These are phyloP conservation scores for Hymenoscyphus fraxineus DNA, from an alignment of 2,329 filamentous ascomycete genomes.

Conservation along the genomic window DNA sequence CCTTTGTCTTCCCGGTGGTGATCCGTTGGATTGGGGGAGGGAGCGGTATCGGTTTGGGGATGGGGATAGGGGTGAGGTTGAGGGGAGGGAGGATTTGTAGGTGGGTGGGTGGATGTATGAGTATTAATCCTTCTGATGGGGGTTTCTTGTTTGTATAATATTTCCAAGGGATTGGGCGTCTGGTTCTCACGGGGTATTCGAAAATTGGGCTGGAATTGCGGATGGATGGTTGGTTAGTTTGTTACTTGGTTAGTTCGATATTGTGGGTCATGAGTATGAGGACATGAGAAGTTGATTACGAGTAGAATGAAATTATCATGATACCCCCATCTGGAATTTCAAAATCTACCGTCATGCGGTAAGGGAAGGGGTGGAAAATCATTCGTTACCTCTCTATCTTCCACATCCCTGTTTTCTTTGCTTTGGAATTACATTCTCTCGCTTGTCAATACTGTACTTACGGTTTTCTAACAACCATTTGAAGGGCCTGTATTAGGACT, in stretches of 20 bases:
- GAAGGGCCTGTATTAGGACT: no score
- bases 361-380: not conserved
- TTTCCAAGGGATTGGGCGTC: not conserved
- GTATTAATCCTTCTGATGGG: not conserved
- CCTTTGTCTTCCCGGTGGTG: slow-evolving; percentile 79
- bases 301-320: no score
- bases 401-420: no score
- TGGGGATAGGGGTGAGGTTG: not conserved
- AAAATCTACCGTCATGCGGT: no score
- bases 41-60: slow-evolving; percentile 39
- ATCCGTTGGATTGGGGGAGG: slow-evolving; percentile 63
- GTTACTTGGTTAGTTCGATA: not conserved
- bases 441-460: no score
- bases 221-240: not conserved
- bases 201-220: not conserved
- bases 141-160: not conserved
- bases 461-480: no score
- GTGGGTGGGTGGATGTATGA: not conserved
- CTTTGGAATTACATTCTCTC: no score
- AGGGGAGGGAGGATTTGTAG: not conserved
- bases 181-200: not conserved
- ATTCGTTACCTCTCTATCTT: no score
- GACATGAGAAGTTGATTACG: no score
- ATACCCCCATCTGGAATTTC: no score
- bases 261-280: no score